These are phyloP conservation scores for Trapa bicornis DNA, from an alignment of 345 rosid species.

Conservation along the genomic window DNA sequence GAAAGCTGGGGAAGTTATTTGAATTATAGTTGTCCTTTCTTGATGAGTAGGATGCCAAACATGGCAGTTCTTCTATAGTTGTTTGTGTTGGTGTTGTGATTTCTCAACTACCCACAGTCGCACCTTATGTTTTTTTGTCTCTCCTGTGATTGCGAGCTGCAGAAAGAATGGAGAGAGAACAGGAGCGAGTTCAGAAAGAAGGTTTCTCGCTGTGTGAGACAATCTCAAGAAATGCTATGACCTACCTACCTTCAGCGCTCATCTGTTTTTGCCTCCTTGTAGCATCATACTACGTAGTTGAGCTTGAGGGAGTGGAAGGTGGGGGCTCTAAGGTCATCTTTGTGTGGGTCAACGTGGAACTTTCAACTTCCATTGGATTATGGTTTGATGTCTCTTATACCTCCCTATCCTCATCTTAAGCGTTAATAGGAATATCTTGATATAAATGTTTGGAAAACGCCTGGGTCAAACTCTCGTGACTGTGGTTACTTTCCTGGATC, in stretches of 20 bases:
- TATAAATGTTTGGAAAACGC: not conserved
- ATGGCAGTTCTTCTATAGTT: too few relatives aligned
- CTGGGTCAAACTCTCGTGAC: not conserved
- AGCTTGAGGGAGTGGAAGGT: too few relatives aligned
- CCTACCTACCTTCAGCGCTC: not conserved
- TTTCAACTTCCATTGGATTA: not conserved
- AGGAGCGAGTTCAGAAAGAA: conserved; percentile 69
- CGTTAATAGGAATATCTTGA: too few relatives aligned
- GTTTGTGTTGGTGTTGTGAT: too few relatives aligned
- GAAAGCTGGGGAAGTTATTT: too few relatives aligned
- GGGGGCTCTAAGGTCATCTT: not conserved
- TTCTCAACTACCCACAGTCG: too few relatives aligned
- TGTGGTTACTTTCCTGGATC: not conserved
- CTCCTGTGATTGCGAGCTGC: conserved; percentile 9
- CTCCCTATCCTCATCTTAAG: too few relatives aligned
- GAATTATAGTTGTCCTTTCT: too few relatives aligned
- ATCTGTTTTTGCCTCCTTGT: too few relatives aligned
- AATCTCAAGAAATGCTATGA: conserved; percentile 75
- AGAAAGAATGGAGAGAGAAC: conserved; percentile 87
- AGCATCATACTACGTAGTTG: too few relatives aligned
- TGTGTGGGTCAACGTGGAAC: not conserved
- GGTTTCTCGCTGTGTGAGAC: conserved; percentile 77
- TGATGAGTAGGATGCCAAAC: too few relatives aligned
- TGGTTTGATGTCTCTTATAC: not conserved
- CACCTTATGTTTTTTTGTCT: too few relatives aligned